Evolutionary conservation across 2,329 filamentous ascomycete genomes (phyloP), one percentile per base, ranked within the genome.

Genomic region (Fusarium fujikuroi): DNA sequence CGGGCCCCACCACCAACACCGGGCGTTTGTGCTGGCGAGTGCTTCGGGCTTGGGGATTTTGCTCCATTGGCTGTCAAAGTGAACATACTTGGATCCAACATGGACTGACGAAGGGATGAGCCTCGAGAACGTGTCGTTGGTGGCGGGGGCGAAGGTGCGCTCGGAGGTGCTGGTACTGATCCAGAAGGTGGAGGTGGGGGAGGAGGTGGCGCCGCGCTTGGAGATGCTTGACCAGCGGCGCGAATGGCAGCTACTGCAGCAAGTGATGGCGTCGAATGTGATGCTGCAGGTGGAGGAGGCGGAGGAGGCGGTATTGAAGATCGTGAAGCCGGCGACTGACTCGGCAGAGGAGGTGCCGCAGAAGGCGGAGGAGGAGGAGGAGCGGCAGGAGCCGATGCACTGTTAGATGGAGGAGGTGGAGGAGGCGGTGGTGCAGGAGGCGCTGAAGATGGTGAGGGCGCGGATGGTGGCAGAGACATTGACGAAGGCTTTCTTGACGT

Each of bases 61-160:
- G 81, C 82, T 49, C 91, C 91, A 78, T 93, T 93, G 11, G 87
- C 84, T 25, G 87, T 87, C 47, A 95, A 85, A 2, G 93, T 96
- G 81, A 95, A 96, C 18, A 91, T 87, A 78, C 91, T 93, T 3
- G 93, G 88, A 79, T 95, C 92, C 19, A 96, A 84, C 86, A 93
- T 90, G 9, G 91, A 88, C 52, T 87, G 85, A 43, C 87, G 86
- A 81, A 91, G 78, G 76, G 84, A 80, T 73, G 87, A 84, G 32
- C 84, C 82, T 70, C 84, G 82, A 69, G 81, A 78, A 37, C 86
- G 81, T 42, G 78, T 76, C 65, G 80, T 72, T 68, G 79, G 80
- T 39, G 78, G 82, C 32, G 77, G 70, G 5, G 85, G 84, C 10
- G 85, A 82, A 21, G 85, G 81, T 9, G 84, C 78, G 54, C 79